phyloP scores from a whole-genome alignment of 495 filamentous ascomycete genomes.

The Aspergillus steynii region DNA sequence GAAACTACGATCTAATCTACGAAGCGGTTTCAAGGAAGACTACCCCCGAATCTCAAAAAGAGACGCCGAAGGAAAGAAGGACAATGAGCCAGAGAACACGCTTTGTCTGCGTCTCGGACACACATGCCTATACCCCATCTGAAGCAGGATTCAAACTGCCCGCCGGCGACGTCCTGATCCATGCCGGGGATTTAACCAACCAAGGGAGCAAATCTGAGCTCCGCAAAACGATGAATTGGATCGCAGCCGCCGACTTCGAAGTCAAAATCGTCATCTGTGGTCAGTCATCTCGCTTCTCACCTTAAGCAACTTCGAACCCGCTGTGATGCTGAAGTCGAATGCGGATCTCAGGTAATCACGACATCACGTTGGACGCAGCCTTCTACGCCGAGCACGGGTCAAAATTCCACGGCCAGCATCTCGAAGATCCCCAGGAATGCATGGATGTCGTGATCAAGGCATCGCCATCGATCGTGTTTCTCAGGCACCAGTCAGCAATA shows the following conservation, averaged over 20 bases:
- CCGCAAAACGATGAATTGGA: slow-evolving; percentile 55
- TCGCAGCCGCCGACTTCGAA: slow-evolving; percentile 55
- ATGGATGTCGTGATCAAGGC: slow-evolving; percentile 51
- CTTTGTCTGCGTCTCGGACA: slow-evolving; percentile 63
- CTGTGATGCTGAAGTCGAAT: not conserved
- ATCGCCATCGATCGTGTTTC: slow-evolving; percentile 60
- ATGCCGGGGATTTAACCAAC: slow-evolving; percentile 62
- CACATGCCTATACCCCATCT: slow-evolving; percentile 55
- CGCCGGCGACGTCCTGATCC: slow-evolving; percentile 60
- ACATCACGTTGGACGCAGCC: slow-evolving; percentile 65
- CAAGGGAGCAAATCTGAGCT: slow-evolving; percentile 55
- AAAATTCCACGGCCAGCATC: slow-evolving; percentile 59
- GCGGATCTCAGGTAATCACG: slow-evolving; percentile 68
- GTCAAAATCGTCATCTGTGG: slow-evolving; percentile 60
- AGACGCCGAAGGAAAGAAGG: not conserved
- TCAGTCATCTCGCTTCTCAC: slow-evolving; percentile 24
- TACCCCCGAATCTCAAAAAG: not conserved
- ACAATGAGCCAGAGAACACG: slow-evolving; percentile 49
- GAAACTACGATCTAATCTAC: not conserved
- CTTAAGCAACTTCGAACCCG: not conserved
- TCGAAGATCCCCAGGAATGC: slow-evolving; percentile 57
- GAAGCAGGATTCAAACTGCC: slow-evolving; percentile 55
- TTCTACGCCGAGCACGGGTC: slow-evolving; percentile 61
- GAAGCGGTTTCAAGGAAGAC: not conserved
- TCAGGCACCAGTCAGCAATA: slow-evolving; percentile 61